Evolutionary conservation across 345 rosid genomes (phyloP).

Genomic region (Arabidopsis arenosa): DNA sequence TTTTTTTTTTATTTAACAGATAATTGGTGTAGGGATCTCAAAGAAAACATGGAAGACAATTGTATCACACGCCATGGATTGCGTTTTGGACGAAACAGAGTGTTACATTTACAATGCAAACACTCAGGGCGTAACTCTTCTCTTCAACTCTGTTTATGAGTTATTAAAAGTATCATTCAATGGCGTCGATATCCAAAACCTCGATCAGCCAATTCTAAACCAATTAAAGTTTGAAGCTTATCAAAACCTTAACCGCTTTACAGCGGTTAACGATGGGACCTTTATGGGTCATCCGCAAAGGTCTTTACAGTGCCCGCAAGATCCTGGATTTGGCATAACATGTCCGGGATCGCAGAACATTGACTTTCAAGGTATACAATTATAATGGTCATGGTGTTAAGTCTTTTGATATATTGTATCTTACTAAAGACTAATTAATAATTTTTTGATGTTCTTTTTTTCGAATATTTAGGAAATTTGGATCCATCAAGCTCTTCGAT

Average conservation of each 20-base stretch:
- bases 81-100: constrained; percentile 60
- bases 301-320: constrained; percentile 43
- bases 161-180: constrained; percentile 52
- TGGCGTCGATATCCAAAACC: constrained; percentile 36
- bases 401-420: background rate
- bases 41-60: constrained; percentile 64
- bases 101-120: constrained; percentile 47
- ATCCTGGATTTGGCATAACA: constrained; percentile 23
- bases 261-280: constrained; percentile 29
- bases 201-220: constrained; percentile 54
- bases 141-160: constrained; percentile 60
- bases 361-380: constrained; percentile 30
- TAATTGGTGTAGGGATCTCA: constrained; percentile 51
- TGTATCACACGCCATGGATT: constrained; percentile 61
- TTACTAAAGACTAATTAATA: background rate
- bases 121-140: constrained; percentile 37
- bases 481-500: constrained; percentile 21
- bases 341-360: constrained; percentile 26
- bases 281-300: constrained; percentile 43
- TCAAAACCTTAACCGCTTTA: constrained; percentile 39
- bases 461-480: constrained; percentile 7
- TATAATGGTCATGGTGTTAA: background rate
- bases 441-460: background rate
- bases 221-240: constrained; percentile 59
- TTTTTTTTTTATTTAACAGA: constrained; percentile 42